Base-by-base conservation (phyloP, 2,329 filamentous ascomycete species). In the Alternaria angustiovoidea region DNA sequence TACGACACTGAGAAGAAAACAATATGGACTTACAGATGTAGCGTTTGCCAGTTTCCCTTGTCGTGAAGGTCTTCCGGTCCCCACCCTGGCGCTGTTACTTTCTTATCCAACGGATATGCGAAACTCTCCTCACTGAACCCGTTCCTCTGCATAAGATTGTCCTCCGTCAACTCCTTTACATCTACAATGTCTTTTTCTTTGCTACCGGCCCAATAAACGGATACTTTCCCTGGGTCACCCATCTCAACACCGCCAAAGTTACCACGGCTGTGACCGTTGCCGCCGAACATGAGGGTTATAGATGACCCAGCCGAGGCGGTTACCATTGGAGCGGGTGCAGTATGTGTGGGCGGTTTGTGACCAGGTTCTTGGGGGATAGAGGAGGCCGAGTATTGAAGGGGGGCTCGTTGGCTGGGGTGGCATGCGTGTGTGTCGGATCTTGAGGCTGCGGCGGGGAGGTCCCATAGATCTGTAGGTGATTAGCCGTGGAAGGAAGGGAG, bases 11-110 rank as follows among this genome's bases (percentile, higher is more conserved):
- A 36, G 32, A 16, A 16, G 32, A 36, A 24, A 48, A 22, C n/a
- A 32, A 16, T 12, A 16, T 32, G 7, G 22, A 63, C 63, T 61
- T 54, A 65, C 61, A 71, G 32, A 2, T 62, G 54, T 7, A 74
- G 43, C 2, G 61, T 67, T 59, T 68, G 63, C 70, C 71, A 74
- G 26, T 72, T 73, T 5, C 71, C 71, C 58, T 72, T 73, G 28
- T 74, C 71, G 32, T 68, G 41, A 44, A 74, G 54, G 2, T 64
- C 65, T 42, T 66, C 44, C 18, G 71, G 69, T 1, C 38, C 59
- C 7, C 63, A 64, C 47, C 67, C 44, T 8, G 71, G 69, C 3
- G 41, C 59, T 48, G 57, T 62, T 5, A 73, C 53, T 12, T 48
- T 64, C 34, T 30, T n/a, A 36, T 70, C 64, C 24, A 59, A 61